Evolutionary conservation across 306 rosid genomes (phyloP), one percentile per base, ranked within the genome.

Genomic region (Heteromeles arbutifolia): DNA sequence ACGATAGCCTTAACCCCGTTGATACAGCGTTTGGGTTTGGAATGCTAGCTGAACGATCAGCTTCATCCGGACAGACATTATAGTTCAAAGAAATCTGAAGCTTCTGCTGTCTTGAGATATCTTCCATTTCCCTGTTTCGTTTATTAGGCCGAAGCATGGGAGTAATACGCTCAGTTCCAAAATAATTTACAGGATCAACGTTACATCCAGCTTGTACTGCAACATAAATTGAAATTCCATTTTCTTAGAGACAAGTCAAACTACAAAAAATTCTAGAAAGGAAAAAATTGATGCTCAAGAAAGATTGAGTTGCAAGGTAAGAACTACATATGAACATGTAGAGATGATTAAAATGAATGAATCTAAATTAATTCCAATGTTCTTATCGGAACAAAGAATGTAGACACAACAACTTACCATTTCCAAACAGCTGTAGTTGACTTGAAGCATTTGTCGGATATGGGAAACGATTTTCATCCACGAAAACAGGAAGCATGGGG

Each of bases 1-100:
- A 94, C 1, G 97, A 90, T 76, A 94, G 86, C 82, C 95, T 86
- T 74, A 94, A 87, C 65, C 98, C 98, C 21, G 97, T 94, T 66
- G 97, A 94, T 26, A 94, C 97, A 15, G 90, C 85, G 24, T 91
- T 88, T 28, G 86, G 91, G 67, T 92, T 93, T n/a, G 87, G 93
- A 84, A 91, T 86, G 82, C 88, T 87, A 32, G 88, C 85, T 44
- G 93, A 84, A 74, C 82, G 90, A 78, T 86, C 92, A 34, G 82
- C 85, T 69, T 91, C 97, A 72, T 93, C 96, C 67, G 82, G 90
- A 71, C 88, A 83, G 69, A 77, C 81, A 72, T 89, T 86, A 79
- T 91, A 91, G 69, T 91, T 88, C 81, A 88, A 86, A 81, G 94
- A 91, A 79, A 88, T 90, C 83, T 90, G 96, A 84, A 90, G 91